Percentiles rank a stretch among this genome's conserved stretches.
Evolutionary conservation across 352 stramenopile species (phyloP).

Genomic region (Pythium brassicae): DNA sequence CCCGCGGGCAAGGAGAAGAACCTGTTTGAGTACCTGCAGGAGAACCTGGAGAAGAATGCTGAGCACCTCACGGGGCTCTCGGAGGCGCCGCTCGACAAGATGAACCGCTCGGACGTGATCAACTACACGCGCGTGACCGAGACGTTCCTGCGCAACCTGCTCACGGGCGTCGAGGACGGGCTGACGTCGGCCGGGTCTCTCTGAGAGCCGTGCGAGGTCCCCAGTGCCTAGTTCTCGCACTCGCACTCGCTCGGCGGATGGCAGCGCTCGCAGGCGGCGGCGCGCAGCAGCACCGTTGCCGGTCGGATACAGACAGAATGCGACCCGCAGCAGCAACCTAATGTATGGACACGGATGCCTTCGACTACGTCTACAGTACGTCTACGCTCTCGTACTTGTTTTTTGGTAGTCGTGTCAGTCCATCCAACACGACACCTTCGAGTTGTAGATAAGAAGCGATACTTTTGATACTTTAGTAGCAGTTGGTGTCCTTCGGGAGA

Average conservation of each 20-base stretch:
- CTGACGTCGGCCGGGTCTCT: constrained; percentile 45
- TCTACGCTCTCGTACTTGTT: too few relatives aligned
- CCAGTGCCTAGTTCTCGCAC: too few relatives aligned
- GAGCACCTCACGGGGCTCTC: constrained; percentile 89
- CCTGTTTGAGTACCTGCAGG: constrained; percentile 93
- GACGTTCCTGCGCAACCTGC: constrained; percentile 88
- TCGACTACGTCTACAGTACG: neutral
- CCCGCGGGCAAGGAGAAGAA: constrained; percentile 87
- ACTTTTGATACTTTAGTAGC: too few relatives aligned
- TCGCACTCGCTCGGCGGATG: neutral
- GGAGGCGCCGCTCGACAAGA: constrained; percentile 89
- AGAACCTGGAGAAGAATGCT: constrained; percentile 93
- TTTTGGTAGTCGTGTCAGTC: too few relatives aligned
- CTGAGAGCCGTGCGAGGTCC: too few relatives aligned
- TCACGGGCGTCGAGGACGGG: constrained; percentile 89
- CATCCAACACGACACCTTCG: too few relatives aligned
- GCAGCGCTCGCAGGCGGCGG: neutral
- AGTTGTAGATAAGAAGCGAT: too few relatives aligned
- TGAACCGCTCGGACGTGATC: constrained; percentile 92
- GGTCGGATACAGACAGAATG: neutral
- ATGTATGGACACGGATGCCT: constrained; percentile 10
- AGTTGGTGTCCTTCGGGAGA: too few relatives aligned
- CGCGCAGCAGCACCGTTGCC: neutral
- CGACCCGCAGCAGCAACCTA: constrained; percentile 4
- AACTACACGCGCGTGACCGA: constrained; percentile 94